These are phyloP conservation scores for Volvox reticuliferus DNA, from an alignment of 139 green algal species.

Conservation along the genomic window DNA sequence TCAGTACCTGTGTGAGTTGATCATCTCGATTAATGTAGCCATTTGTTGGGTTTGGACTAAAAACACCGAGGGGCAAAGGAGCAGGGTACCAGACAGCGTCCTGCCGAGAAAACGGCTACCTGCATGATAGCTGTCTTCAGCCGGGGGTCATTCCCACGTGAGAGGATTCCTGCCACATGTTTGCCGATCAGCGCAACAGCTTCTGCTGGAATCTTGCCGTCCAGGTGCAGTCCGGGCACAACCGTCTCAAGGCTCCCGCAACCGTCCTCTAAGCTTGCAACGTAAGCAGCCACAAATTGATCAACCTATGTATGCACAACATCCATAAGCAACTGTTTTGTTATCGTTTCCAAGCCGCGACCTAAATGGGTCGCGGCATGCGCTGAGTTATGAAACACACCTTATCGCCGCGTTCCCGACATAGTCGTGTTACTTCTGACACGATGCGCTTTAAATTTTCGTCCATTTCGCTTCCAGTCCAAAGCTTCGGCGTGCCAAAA, in stretches of 20 bases:
- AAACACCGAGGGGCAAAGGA: background rate
- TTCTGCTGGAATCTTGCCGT: conserved; percentile 6
- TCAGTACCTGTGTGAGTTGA: conserved; percentile 47
- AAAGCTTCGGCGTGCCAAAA: background rate
- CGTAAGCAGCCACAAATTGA: conserved; percentile 51
- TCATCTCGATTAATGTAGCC: too few relatives aligned
- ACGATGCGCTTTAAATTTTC: conserved; percentile 62
- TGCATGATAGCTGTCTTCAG: conserved; percentile 59
- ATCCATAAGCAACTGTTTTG: background rate
- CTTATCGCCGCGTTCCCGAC: conserved; percentile 56
- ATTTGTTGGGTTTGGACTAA: too few relatives aligned
- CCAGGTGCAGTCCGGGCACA: background rate
- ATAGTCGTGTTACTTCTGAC: conserved; percentile 44
- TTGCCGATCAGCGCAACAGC: conserved; percentile 31
- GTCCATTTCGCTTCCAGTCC: conserved; percentile 51
- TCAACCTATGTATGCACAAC: conserved; percentile 31
- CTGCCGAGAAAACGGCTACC: background rate
- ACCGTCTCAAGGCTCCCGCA: conserved; percentile 33
- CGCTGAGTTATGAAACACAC: conserved; percentile 18
- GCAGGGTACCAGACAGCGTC: background rate
- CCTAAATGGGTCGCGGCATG: conserved; percentile 7
- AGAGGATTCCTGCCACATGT: conserved; percentile 9
- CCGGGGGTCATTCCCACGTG: conserved; percentile 13
- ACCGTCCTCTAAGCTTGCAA: conserved; percentile 55
- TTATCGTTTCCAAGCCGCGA: background rate